These are phyloP conservation scores for Starmerella vaccinii DNA, from an alignment of 805 yeast genomes.

Conservation along the genomic window DNA sequence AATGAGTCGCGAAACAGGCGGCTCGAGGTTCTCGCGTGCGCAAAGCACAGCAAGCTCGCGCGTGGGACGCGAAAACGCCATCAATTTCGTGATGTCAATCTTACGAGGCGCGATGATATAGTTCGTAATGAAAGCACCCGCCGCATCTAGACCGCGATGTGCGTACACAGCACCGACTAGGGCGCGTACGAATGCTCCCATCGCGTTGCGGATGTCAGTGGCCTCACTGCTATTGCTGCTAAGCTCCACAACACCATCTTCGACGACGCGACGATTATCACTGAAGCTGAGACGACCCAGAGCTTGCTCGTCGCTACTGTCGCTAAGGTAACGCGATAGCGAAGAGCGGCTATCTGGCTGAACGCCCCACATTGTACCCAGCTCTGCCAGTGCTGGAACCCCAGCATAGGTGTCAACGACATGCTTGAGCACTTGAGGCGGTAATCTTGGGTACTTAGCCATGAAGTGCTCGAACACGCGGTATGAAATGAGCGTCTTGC, in stretches of 20 bases:
- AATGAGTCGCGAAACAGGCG: constrained; percentile 70
- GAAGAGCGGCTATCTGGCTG: constrained; percentile 59
- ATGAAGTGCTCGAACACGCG: constrained; percentile 66
- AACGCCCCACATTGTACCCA: constrained; percentile 82
- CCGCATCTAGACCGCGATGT: constrained; percentile 52
- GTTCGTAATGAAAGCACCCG: constrained; percentile 58
- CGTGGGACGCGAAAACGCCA: constrained; percentile 75
- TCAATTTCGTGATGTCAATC: constrained; percentile 60
- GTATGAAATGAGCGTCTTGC: constrained; percentile 63
- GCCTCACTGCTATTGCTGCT: constrained; percentile 30
- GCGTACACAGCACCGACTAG: constrained; percentile 75
- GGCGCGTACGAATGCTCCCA: constrained; percentile 68
- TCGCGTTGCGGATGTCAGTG: constrained; percentile 31
- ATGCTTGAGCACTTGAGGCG: constrained; percentile 62
- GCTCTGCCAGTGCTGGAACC: constrained; percentile 48
- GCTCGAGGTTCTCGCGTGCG: constrained; percentile 58
- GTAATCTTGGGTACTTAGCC: constrained; percentile 78
- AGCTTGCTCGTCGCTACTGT: constrained; percentile 56
- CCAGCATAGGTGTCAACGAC: constrained; percentile 72
- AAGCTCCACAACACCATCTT: constrained; percentile 32
- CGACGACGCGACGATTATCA: constrained; percentile 20
- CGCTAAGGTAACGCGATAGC: constrained; percentile 54
- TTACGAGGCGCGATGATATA: constrained; percentile 71
- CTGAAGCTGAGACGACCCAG: constrained; percentile 41
- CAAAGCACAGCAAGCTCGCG: constrained; percentile 71